Conservation (phyloP, 306 rosid genomes). For the Sphenostylis stenocarpa region DNA sequence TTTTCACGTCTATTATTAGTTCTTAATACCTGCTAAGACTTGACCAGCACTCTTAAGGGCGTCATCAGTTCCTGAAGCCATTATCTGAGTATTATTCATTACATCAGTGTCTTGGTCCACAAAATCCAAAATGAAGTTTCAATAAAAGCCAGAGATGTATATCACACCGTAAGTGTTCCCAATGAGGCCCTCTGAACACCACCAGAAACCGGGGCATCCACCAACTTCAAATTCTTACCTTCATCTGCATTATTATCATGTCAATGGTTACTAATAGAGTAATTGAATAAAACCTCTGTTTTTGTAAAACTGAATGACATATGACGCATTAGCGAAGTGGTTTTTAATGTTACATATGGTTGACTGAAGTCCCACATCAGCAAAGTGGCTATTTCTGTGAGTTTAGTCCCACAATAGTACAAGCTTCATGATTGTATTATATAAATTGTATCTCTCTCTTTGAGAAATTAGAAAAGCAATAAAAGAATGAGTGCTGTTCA, state of each 20-base stretch:
- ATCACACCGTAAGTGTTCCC: conserved; percentile 87
- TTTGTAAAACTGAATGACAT: too few relatives aligned
- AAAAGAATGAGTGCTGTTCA: too few relatives aligned
- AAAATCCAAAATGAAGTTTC: conserved; percentile 28
- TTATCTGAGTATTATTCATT: conserved; percentile 57
- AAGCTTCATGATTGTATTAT: too few relatives aligned
- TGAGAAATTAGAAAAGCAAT: too few relatives aligned
- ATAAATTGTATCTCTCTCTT: too few relatives aligned
- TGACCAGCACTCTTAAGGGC: conserved; percentile 79
- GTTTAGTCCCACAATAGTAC: too few relatives aligned
- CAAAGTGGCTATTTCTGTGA: too few relatives aligned
- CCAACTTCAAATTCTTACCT: conserved; percentile 79
- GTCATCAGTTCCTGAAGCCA: conserved; percentile 86
- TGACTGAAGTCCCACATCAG: too few relatives aligned
- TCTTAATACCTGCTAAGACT: conserved; percentile 73
- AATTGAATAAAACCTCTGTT: too few relatives aligned
- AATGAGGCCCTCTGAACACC: conserved; percentile 80
- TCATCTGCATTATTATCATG: conserved; percentile 60
- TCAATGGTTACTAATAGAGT: conserved; percentile 24
- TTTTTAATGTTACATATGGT: too few relatives aligned
- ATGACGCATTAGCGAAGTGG: too few relatives aligned
- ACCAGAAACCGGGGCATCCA: conserved; percentile 98
- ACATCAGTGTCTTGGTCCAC: conserved; percentile 33
- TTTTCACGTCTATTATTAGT: conserved; percentile 26
- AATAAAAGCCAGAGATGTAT: conserved; percentile 30